Conservation (phyloP, 2,329 filamentous ascomycete species). For the Laburnicola sp. region DNA sequence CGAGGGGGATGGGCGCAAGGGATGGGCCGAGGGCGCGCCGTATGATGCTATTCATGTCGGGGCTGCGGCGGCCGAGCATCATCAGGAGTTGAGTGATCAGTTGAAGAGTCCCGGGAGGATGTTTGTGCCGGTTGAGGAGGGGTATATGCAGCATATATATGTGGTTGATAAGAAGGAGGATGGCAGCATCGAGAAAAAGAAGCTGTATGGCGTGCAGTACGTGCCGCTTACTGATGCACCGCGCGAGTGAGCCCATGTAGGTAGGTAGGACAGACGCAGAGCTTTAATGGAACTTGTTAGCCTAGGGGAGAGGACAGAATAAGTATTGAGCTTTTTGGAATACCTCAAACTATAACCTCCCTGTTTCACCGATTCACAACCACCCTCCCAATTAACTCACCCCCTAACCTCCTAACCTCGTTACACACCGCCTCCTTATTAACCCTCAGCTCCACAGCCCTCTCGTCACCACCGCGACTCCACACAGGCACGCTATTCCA, state of each 20-base stretch:
- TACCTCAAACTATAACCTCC: too few relatives aligned
- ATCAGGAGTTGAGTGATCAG: slow-evolving; percentile 73
- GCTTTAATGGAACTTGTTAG: too few relatives aligned
- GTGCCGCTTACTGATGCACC: slow-evolving; percentile 76
- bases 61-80: slow-evolving; percentile 75
- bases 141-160: slow-evolving; percentile 67
- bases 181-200: slow-evolving; percentile 59
- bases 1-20: slow-evolving; percentile 64
- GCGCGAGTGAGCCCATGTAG: slow-evolving; percentile 20
- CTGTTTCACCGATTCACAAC: slow-evolving; percentile 27
- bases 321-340: too few relatives aligned
- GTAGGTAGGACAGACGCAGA: too few relatives aligned
- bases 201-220: slow-evolving; percentile 72
- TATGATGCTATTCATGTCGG: slow-evolving; percentile 98
- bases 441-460: slow-evolving; percentile 58
- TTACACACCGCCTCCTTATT: slow-evolving; percentile 69
- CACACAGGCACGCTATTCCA: slow-evolving; percentile 64
- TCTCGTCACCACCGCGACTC: slow-evolving; percentile 34
- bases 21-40: slow-evolving; percentile 52
- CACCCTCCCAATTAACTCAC: slow-evolving; percentile 58
- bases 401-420: slow-evolving; percentile 69
- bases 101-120: slow-evolving; percentile 76
- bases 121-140: slow-evolving; percentile 73
- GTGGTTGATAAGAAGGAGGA: slow-evolving; percentile 71
- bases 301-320: too few relatives aligned